These are phyloP conservation scores for Nakazawaea anatomiae DNA, from an alignment of 805 yeast genomes.

Conservation along the genomic window DNA sequence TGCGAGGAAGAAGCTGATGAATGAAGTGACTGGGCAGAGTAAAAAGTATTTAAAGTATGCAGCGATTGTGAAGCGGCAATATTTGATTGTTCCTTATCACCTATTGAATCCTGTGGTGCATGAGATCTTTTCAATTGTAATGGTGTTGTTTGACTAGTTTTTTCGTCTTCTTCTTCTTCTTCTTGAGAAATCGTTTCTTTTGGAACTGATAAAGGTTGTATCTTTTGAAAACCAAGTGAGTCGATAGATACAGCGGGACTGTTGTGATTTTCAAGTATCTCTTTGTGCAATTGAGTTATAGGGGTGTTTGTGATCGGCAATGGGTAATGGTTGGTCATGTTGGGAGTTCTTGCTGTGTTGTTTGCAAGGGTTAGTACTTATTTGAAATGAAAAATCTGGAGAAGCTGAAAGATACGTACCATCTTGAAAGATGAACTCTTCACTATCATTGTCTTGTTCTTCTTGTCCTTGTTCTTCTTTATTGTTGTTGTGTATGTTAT, in stretches of 20 bases:
- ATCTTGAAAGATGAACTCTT: neutral
- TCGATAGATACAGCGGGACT: slow-evolving; percentile 14
- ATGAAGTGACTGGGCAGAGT: slow-evolving; percentile 4
- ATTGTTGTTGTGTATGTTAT: neutral
- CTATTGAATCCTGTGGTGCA: neutral
- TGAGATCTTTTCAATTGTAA: neutral
- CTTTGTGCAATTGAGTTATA: slow-evolving; percentile 6
- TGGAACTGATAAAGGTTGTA: slow-evolving; percentile 9
- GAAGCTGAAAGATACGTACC: neutral
- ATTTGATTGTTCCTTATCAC: neutral
- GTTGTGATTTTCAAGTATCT: slow-evolving; percentile 2
- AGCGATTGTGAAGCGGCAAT: slow-evolving; percentile 1
- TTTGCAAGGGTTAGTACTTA: neutral
- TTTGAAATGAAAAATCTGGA: neutral
- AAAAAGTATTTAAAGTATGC: slow-evolving; percentile 7
- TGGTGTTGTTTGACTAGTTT: slow-evolving; percentile 1
- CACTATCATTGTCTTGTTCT: neutral
- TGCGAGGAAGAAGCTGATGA: slow-evolving; percentile 1
- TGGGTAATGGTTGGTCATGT: slow-evolving; percentile 1
- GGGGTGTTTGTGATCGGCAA: neutral
- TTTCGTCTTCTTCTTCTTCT: neutral
- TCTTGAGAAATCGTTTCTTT: neutral
- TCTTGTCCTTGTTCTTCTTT: neutral
- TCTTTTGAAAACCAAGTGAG: slow-evolving; percentile 11
- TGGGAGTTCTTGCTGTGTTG: slow-evolving; percentile 1